Evolutionary conservation across 2,329 filamentous ascomycete species (phyloP), one percentile per base, ranked within the genome.

Genomic region (Zymoseptoria pseudotritici): DNA sequence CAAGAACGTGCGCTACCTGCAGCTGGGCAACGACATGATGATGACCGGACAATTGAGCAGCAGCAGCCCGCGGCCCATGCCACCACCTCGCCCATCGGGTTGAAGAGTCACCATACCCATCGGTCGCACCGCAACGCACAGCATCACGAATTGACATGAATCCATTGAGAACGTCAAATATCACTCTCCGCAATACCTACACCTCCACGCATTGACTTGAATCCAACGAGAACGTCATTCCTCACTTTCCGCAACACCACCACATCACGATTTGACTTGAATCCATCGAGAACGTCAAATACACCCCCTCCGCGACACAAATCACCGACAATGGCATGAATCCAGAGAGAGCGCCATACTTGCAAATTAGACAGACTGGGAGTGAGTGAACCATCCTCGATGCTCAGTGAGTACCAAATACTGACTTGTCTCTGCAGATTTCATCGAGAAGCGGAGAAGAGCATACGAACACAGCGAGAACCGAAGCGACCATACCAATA

Each of bases 11-110:
- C 81, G 77, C 60, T 96, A 91, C 91, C 80, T 85, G 57, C 88
- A 89, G 36, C 81, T 96, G 61, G 91, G 90, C 2, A 86, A 90
- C 60, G 91, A 96, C 73, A 86, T 91, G 24, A 46, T 46, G 13
- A 46, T 46, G 13, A 46, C 11, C 17, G 36, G 36, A 46, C 13
- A 46, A 46, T 46, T 46, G 36, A 13, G 36, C 17, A n/a, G 13
- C 36, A 46, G 36, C 13, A 46, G 13, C 13, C 17, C 13, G 11
- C 36, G 5, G 36, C 17, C 36, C 13, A n/a, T 46, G 26, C 36
- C 36, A 46, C 13, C 13, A 46, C 17, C 13, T 17, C 36, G 36
- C 17, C 36, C 13, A 46, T 46, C 17, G 36, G 36, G 36, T 11
- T 46, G 36, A 46, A 46, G 7, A 29, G 36, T n/a, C 36, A 46